Evolutionary conservation across 306 rosid genomes (phyloP), one percentile per base, ranked within the genome.

Genomic region (Castanea mollissima): DNA sequence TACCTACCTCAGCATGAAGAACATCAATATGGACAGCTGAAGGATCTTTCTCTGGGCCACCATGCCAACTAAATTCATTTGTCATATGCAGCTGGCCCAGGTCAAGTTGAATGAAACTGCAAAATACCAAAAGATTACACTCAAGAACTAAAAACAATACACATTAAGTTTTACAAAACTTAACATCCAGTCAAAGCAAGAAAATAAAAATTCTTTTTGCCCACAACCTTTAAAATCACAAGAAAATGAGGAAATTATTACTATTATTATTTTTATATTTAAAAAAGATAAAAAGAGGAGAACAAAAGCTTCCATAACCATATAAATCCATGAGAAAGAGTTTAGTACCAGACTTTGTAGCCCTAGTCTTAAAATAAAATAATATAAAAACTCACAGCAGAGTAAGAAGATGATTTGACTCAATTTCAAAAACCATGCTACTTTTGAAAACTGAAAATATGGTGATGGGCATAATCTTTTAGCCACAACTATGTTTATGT

Each of bases 71-170:
- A 84, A 89, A 87, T 85, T 93, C 87, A 89, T 95, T 95, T 81
- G 84, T 82, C 75, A 95, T 92, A 69, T 76, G 88, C 68, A 95
- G 92, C 85, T 88, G 92, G 77, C 94, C 98, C 84, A 95, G 82
- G 84, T 95, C 99, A 87, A 95, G 99, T 88, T 95, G 99, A 88
- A 95, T 95, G 84, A 93, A 95, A 80, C 99, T 95, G 91, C 75
- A 88, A 75, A 80, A 41, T 20, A 79, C 68, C 14, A 74, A 76
- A 52, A 27, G n/a, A 60, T 57, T 11, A 13, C 38, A 32, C 52
- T 46, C 76, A 55, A 62, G 25, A 7, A 20, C 14, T 14, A 12
- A 35, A 58, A 21, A 60, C 20, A 35, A 62, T 64, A 55, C 14
- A 44, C 44, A 41, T 75, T 31, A 15, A 11, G 32, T 56, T 59